Conservation (phyloP, 2,329 filamentous ascomycete genomes). For the Chaetomiaceae sp. region DNA sequence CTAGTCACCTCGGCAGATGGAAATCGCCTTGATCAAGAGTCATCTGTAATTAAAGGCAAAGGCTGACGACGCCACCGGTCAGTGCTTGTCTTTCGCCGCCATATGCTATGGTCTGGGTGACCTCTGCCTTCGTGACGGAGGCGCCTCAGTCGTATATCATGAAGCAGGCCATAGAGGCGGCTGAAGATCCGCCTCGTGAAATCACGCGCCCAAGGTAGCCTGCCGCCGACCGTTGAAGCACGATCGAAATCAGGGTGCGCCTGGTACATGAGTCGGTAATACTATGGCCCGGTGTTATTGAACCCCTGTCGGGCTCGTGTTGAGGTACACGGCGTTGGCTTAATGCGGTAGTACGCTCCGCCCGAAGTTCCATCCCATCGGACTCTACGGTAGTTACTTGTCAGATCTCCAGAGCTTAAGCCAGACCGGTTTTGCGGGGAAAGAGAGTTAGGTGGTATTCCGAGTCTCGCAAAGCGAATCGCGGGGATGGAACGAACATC, state of each 20-base stretch:
- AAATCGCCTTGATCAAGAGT: not conserved
- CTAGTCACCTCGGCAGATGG: constrained; percentile 2
- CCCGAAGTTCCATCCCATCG: constrained; percentile 19
- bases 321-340: constrained; percentile 6
- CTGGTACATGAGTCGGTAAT: constrained; percentile 11
- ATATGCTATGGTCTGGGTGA: too few relatives aligned
- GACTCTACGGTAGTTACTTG: constrained; percentile 26
- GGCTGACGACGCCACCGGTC: not conserved
- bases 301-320: constrained; percentile 17
- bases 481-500: constrained; percentile 12
- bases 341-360: constrained; percentile 22
- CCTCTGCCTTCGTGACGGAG: not conserved
- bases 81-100: not conserved
- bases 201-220: constrained; percentile 4
- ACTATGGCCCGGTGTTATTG: constrained; percentile 14
- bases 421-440: constrained; percentile 21
- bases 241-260: not conserved
- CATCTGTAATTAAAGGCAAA: not conserved
- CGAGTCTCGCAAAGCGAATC: constrained; percentile 15
- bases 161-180: not conserved
- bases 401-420: constrained; percentile 23
- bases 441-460: constrained; percentile 22
- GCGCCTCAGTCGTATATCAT: not conserved
- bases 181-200: not conserved
- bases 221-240: not conserved